phyloP scores from a whole-genome alignment of 257 asterid species.

The Nicotiana sylvestris region DNA sequence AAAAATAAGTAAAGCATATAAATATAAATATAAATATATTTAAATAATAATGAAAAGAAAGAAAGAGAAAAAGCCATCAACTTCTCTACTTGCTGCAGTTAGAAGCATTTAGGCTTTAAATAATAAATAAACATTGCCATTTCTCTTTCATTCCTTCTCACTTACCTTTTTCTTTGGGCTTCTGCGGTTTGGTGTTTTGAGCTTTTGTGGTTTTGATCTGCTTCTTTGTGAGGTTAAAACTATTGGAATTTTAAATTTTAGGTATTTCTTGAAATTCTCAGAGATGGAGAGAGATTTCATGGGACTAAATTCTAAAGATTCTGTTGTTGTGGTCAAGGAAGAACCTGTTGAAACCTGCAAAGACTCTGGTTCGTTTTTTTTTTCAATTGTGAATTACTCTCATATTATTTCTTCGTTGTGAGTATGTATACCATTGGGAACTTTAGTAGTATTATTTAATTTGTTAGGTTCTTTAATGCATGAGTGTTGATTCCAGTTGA shows the following conservation, averaged over 20 bases:
- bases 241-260: not conserved
- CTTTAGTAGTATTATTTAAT: not conserved
- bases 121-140: no score
- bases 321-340: slow-evolving; percentile 39
- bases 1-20: not conserved
- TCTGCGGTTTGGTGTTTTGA: not conserved
- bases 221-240: not conserved
- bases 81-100: slow-evolving; percentile 5
- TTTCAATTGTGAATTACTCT: not conserved
- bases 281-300: slow-evolving; percentile 76
- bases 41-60: not conserved
- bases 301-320: slow-evolving; percentile 51
- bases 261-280: not conserved
- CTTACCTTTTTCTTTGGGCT: not conserved
- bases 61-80: not conserved
- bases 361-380: slow-evolving; percentile 45
- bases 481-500: not conserved
- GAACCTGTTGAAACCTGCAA: slow-evolving; percentile 44
- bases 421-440: not conserved
- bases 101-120: not conserved
- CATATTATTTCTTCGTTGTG: not conserved
- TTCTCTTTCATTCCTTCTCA: not conserved
- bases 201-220: not conserved
- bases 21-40: no score
- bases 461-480: not conserved